These are phyloP conservation scores for Phycomyces blakesleeanus DNA, from an alignment of 192 early-diverging fungal genomes.

Conservation along the genomic window DNA sequence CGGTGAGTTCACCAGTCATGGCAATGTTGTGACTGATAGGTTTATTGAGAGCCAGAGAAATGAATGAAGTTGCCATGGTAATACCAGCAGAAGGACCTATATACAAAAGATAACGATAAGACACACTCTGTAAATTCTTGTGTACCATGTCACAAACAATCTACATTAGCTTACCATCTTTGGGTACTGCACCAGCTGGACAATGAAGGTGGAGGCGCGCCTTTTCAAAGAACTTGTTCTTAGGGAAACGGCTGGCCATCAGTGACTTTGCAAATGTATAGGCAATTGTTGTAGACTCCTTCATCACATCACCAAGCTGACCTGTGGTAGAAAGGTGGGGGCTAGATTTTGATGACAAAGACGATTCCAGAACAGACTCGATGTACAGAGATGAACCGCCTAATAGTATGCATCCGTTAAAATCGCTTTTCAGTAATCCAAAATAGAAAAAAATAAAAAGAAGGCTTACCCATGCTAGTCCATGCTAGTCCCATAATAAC, in stretches of 20 bases:
- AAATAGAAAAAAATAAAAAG: no score
- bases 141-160: background rate
- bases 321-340: constrained; percentile 80
- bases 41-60: constrained; percentile 85
- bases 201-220: constrained; percentile 92
- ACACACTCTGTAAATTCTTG: no score
- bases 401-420: constrained; percentile 3
- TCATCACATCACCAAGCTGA: constrained; percentile 99
- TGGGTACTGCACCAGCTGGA: constrained; percentile 96
- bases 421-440: background rate
- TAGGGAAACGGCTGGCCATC: constrained; percentile 67
- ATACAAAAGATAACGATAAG: background rate
- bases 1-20: constrained; percentile 98
- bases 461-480: constrained; percentile 87
- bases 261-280: constrained; percentile 95
- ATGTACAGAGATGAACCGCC: constrained; percentile 87
- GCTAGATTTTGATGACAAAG: constrained; percentile 45
- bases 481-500: constrained; percentile 96
- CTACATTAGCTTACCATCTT: constrained; percentile 68
- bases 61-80: constrained; percentile 92
- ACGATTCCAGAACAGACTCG: constrained; percentile 84
- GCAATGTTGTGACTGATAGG: constrained; percentile 78
- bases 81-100: constrained; percentile 89
- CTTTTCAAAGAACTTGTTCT: constrained; percentile 89
- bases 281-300: constrained; percentile 91